Base-by-base conservation (phyloP, 768 basidiomycete species). In the Agrocybe praecox region DNA sequence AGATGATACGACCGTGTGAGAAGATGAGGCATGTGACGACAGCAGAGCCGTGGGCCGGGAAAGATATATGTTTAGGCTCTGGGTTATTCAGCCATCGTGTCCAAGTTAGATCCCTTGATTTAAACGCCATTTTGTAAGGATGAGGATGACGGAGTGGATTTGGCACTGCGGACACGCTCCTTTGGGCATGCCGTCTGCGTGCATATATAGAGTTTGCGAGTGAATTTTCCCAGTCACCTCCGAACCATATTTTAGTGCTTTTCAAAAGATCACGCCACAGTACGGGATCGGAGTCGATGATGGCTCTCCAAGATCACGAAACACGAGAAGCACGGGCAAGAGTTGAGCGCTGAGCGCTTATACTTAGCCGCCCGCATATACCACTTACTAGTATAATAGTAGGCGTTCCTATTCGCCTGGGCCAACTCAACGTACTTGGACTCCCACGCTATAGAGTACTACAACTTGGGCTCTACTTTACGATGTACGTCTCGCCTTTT, bases 11-110 rank as follows among this genome's bases (percentile, higher is more conserved):
- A 26, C 92, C 91, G 58, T 87, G 86, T 49, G 96, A 97, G 76
- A 99, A 93, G 64, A 98, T 84, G 46, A 98, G 85, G 70, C 95
- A 97, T 42, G 96, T 99, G 69, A 99, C 94, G 59, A 98, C 96
- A 21, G 89, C 87, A 45, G 84, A 84, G 0, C 94, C 93, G 63
- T 95, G 92, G 11, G 95, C 95, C 1, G 89, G 81, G 76, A 98
- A 96, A 4, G 88, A 87, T 49, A 88, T 76, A 55, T 91, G 89
- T 61, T 85, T 89, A 14, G 88, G 92, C 56, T 85, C 80, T 22
- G 83, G 76, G 67, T 87, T 86, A 49, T 80, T 80, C 15, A 91
- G 82, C 94, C 95, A 96, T 42, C 88, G 87, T 21, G 85, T 86
- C 10, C 87, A 84, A 15, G 90, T 89, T 40, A 92, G 81, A 65